These are phyloP conservation scores for Cephaloascus albidus DNA, from an alignment of 805 yeast genomes.

Conservation along the genomic window DNA sequence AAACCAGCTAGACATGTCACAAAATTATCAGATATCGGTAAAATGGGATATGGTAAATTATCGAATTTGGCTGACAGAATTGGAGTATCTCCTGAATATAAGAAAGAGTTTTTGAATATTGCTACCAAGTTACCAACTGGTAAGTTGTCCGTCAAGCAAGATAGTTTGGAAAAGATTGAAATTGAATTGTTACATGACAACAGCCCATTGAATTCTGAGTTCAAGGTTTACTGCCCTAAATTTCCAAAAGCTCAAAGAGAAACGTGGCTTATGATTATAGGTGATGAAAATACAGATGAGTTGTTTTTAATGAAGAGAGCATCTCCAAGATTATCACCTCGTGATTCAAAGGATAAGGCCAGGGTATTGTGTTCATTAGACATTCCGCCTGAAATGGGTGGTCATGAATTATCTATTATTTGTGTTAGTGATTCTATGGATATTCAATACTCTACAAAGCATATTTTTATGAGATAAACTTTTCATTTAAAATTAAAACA, in stretches of 20 bases:
- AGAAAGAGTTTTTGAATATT: constrained; percentile 40
- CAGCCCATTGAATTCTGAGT: constrained; percentile 41
- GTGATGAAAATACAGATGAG: constrained; percentile 41
- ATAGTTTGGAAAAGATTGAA: constrained; percentile 18
- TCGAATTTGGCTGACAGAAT: constrained; percentile 23
- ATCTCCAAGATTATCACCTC: constrained; percentile 37
- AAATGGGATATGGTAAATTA: constrained; percentile 22
- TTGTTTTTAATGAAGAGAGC: constrained; percentile 66
- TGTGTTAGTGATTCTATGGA: constrained; percentile 63
- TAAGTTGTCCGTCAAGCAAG: constrained; percentile 29
- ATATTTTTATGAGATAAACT: not conserved
- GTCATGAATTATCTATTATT: constrained; percentile 33
- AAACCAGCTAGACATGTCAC: constrained; percentile 3
- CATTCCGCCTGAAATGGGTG: constrained; percentile 39
- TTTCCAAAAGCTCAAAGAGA: constrained; percentile 91
- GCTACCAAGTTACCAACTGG: constrained; percentile 59
- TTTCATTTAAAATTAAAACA: not conserved
- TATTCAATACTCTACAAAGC: constrained; percentile 25
- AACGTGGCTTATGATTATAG: constrained; percentile 76
- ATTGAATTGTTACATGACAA: constrained; percentile 49
- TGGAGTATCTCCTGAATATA: constrained; percentile 29
- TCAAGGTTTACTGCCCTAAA: constrained; percentile 63
- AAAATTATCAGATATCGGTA: constrained; percentile 33
- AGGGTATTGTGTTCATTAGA: constrained; percentile 33
- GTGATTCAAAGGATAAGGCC: constrained; percentile 16